These are phyloP conservation scores for Chrysanthemum lavandulifolium DNA, from an alignment of 129 eudicot species.

Conservation along the genomic window DNA sequence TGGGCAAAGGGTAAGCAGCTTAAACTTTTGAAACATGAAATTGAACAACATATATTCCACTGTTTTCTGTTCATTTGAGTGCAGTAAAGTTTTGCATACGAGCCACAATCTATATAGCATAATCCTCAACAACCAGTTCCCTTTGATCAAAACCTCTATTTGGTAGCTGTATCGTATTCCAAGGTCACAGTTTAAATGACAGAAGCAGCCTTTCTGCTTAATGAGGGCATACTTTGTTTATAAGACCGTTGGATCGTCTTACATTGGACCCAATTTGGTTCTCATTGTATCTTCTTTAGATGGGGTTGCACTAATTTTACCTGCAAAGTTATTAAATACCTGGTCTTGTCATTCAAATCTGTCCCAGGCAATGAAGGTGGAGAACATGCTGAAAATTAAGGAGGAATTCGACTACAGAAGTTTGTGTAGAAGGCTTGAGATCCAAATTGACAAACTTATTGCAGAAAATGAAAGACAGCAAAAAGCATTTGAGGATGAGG, in stretches of 20 bases:
- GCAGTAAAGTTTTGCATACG: neutral
- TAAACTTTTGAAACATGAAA: neutral
- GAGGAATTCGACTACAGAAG: slow-evolving; percentile 95
- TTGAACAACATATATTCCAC: neutral
- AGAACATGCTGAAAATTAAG: slow-evolving; percentile 84
- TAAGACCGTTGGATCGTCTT: neutral
- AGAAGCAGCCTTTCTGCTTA: slow-evolving; percentile 2
- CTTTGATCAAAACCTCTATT: neutral
- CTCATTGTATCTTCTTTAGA: neutral
- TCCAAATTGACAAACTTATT: slow-evolving; percentile 73
- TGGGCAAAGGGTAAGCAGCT: slow-evolving; percentile 82
- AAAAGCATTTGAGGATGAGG: slow-evolving; percentile 71
- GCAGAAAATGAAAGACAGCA: slow-evolving; percentile 84
- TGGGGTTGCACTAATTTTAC: neutral
- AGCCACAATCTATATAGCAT: too few species aligned
- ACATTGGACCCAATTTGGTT: neutral
- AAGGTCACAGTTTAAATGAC: neutral
- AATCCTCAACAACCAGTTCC: too few species aligned
- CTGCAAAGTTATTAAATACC: neutral
- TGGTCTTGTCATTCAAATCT: neutral
- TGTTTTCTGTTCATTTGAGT: slow-evolving; percentile 11
- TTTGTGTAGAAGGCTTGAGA: slow-evolving; percentile 75
- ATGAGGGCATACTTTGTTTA: neutral
- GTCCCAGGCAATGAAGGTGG: slow-evolving; percentile 92
- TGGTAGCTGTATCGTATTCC: neutral